Evolutionary conservation across 345 rosid species (phyloP).

Genomic region (Boechera divaricarpa): DNA sequence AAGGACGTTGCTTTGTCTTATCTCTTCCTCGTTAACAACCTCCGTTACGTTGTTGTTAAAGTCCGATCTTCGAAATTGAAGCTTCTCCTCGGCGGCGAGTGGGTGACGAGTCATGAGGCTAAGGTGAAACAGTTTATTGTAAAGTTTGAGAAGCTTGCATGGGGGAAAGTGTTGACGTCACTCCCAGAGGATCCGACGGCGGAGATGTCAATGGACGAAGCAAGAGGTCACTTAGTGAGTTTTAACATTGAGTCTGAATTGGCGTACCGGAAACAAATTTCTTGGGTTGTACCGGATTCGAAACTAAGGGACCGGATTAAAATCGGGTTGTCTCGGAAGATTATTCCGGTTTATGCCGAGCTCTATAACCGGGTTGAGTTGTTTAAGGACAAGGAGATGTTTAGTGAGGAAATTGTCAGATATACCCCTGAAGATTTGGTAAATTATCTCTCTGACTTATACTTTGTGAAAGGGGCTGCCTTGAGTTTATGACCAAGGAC

Average conservation of each 20-base stretch:
- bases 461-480: slow-evolving; percentile 24
- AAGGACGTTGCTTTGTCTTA: slow-evolving; percentile 81
- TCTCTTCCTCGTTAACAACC: slow-evolving; percentile 78
- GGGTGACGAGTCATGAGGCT: slow-evolving; percentile 63
- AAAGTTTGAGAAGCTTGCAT: slow-evolving; percentile 74
- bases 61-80: slow-evolving; percentile 60
- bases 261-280: slow-evolving; percentile 56
- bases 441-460: slow-evolving; percentile 59
- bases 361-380: slow-evolving; percentile 54
- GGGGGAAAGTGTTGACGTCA: slow-evolving; percentile 63
- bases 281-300: slow-evolving; percentile 72
- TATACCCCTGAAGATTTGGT: slow-evolving; percentile 76
- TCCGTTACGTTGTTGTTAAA: slow-evolving; percentile 73
- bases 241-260: slow-evolving; percentile 68
- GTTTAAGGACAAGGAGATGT: slow-evolving; percentile 27
- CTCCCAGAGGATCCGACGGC: slow-evolving; percentile 52
- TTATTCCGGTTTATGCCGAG: slow-evolving; percentile 53
- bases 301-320: slow-evolving; percentile 63
- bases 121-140: slow-evolving; percentile 62
- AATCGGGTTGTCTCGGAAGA: slow-evolving; percentile 53
- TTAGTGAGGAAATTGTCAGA: slow-evolving; percentile 44
- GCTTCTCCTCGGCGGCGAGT: slow-evolving; percentile 68
- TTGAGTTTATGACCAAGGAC: neutral
- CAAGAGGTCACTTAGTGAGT: slow-evolving; percentile 27
- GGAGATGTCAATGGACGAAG: slow-evolving; percentile 45